Evolutionary conservation across 148 eudicot genomes (phyloP).

Genomic region (Amaranthus palmeri): DNA sequence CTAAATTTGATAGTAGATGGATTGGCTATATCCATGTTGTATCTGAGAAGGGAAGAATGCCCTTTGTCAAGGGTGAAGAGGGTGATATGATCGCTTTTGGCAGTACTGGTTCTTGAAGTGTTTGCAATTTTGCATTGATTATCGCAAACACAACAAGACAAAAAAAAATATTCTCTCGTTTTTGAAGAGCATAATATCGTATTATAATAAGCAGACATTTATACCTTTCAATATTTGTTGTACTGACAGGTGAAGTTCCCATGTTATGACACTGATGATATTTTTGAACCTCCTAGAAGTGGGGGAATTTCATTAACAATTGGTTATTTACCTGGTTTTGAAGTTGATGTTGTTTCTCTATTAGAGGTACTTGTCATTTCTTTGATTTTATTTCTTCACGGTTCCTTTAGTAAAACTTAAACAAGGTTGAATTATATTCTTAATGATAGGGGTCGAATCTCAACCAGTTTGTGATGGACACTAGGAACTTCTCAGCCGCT

Average conservation of each 20-base stretch:
- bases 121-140: too few species aligned
- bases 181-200: background rate
- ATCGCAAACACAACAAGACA: background rate
- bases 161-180: background rate
- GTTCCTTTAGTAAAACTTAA: slow-evolving; percentile 1
- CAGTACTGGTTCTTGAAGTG: too few species aligned
- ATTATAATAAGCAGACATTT: background rate
- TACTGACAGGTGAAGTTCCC: slow-evolving; percentile 26
- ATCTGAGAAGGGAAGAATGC: too few species aligned
- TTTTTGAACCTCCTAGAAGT: slow-evolving; percentile 4
- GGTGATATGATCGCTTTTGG: too few species aligned
- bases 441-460: slow-evolving; percentile 26
- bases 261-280: slow-evolving; percentile 30
- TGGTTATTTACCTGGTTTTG: slow-evolving; percentile 82
- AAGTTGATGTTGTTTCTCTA: slow-evolving; percentile 50
- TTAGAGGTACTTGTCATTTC: slow-evolving; percentile 19
- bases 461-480: slow-evolving; percentile 64
- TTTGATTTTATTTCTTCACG: background rate
- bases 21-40: too few species aligned
- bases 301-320: slow-evolving; percentile 57
- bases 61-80: too few species aligned
- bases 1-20: too few species aligned
- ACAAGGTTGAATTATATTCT: background rate
- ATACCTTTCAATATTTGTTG: background rate
- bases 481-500: slow-evolving; percentile 45